Conservation (phyloP, 306 rosid species). For the Cicer cuneatum region DNA sequence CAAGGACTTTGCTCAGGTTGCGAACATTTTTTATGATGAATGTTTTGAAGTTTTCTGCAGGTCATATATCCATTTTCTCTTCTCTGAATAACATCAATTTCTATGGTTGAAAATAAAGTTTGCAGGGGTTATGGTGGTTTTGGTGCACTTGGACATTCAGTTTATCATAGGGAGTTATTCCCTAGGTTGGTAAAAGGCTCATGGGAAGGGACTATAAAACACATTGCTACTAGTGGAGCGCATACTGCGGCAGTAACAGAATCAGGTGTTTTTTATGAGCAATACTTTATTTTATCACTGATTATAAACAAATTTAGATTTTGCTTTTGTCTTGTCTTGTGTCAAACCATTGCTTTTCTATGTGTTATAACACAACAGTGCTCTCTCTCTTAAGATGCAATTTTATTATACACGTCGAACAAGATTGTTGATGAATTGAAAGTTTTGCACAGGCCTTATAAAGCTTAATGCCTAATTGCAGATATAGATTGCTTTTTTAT, state of each 20-base stretch:
- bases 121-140: conserved; percentile 99
- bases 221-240: conserved; percentile 88
- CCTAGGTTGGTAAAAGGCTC: conserved; percentile 90
- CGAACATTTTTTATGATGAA: conserved; percentile 5
- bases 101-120: conserved; percentile 61
- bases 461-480: conserved; percentile 13
- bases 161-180: conserved; percentile 73
- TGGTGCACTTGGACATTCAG: conserved; percentile 96
- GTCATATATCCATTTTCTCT: conserved; percentile 25
- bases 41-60: conserved; percentile 15
- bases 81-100: conserved; percentile 47
- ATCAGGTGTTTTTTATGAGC: conserved; percentile 56
- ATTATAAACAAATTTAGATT: conserved; percentile 22
- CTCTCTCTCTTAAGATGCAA: background rate
- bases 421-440: background rate
- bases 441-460: background rate
- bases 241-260: conserved; percentile 89
- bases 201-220: conserved; percentile 70
- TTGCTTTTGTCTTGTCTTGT: background rate
- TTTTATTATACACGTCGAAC: background rate
- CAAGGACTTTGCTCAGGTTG: conserved; percentile 14
- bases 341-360: conserved; percentile 7
- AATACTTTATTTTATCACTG: conserved; percentile 10
- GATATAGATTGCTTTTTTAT: conserved; percentile 17
- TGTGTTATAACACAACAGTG: background rate